These are phyloP conservation scores for Parietaria judaica DNA, from an alignment of 306 rosid genomes.

Conservation along the genomic window DNA sequence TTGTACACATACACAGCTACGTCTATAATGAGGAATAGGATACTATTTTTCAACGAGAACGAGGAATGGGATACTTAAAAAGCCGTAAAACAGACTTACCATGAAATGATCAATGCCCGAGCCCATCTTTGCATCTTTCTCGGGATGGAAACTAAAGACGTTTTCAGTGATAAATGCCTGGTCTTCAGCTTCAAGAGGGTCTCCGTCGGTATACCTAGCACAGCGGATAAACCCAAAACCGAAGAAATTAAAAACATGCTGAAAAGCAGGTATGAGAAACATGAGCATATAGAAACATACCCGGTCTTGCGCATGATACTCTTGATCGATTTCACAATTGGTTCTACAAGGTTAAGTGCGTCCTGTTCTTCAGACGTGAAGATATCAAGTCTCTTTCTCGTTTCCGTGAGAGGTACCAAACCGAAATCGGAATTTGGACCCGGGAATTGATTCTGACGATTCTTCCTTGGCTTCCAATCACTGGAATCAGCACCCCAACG, in stretches of 20 bases:
- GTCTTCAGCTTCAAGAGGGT: conserved; percentile 66
- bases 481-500: conserved; percentile 63
- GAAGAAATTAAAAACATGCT: not conserved
- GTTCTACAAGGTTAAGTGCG: conserved; percentile 46
- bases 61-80: too few relatives aligned
- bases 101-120: conserved; percentile 65
- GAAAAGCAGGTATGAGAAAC: not conserved
- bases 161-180: conserved; percentile 51
- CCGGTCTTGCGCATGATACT: conserved; percentile 78
- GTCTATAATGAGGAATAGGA: too few relatives aligned
- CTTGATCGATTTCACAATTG: conserved; percentile 54
- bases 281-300: conserved; percentile 31
- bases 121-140: conserved; percentile 82
- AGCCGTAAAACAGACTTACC: conserved; percentile 39
- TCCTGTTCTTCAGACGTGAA: conserved; percentile 77
- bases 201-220: conserved; percentile 77
- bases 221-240: conserved; percentile 18
- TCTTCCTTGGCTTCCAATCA: conserved; percentile 49
- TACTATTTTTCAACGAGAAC: too few relatives aligned
- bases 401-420: conserved; percentile 25
- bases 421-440: conserved; percentile 21
- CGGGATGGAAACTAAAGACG: conserved; percentile 78
- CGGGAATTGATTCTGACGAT: conserved; percentile 46
- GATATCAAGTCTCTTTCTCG: conserved; percentile 52
- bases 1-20: too few relatives aligned